Conservation (phyloP, 495 filamentous ascomycete species). For the Emericellopsis terricola region DNA sequence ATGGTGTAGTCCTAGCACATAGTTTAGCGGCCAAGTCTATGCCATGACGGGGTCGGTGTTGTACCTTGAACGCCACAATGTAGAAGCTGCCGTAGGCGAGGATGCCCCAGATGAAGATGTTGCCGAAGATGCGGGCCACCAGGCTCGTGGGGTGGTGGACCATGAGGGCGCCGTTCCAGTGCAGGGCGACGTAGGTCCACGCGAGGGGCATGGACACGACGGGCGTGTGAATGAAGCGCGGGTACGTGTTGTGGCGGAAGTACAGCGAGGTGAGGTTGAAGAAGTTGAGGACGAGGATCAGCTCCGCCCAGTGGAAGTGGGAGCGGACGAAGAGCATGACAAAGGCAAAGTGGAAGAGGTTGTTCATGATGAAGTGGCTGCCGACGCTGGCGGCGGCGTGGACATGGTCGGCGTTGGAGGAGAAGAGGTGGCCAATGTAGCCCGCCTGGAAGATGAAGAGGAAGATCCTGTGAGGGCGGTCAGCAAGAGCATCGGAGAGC, state of each 20-base stretch:
- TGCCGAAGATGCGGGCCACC: conserved; percentile 57
- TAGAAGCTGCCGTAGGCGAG: conserved; percentile 55
- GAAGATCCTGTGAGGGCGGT: conserved; percentile 34
- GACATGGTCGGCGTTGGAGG: conserved; percentile 35
- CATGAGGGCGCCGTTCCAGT: conserved; percentile 75
- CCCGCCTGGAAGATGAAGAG: conserved; percentile 57
- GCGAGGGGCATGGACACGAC: conserved; percentile 62
- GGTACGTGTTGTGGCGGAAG: conserved; percentile 53
- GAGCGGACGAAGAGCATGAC: conserved; percentile 66
- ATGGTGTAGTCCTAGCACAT: conserved; percentile 56
- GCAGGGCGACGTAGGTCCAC: conserved; percentile 67
- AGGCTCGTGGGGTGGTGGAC: conserved; percentile 36
- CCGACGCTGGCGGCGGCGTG: conserved; percentile 59
- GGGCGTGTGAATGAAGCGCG: conserved; percentile 53
- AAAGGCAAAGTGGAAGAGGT: conserved; percentile 60
- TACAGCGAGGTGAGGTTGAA: conserved; percentile 60
- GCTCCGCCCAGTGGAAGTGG: conserved; percentile 52
- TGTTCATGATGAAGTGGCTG: conserved; percentile 70
- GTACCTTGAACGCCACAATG: conserved; percentile 42
- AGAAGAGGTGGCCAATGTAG: conserved; percentile 65
- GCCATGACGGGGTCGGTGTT: no score
- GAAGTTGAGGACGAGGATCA: conserved; percentile 63
- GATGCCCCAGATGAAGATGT: conserved; percentile 73
- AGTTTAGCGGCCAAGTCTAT: no score
- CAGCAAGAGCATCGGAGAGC: conserved; percentile 5